Base-by-base conservation (phyloP, 176 grass and related monocot genomes). In the Triticum turgidum region DNA sequence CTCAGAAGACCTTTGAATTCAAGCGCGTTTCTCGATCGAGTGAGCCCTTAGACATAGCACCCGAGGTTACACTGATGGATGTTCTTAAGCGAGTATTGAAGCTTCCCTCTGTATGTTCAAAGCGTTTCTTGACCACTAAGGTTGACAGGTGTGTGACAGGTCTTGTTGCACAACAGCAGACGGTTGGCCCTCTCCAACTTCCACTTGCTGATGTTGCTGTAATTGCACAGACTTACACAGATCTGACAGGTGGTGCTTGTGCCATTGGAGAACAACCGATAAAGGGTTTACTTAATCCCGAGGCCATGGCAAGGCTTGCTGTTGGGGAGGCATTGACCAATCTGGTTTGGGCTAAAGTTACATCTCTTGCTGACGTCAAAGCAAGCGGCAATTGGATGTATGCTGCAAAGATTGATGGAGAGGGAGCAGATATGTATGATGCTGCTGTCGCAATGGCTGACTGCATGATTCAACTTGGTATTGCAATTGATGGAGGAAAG, bases 361-460 rank as follows among this genome's bases (percentile, higher is more conserved):
- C 96, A 78, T 93, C 96, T 20, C 88, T 94, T 70, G 64, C 80
- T 51, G 93, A 98, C 82, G 79, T 98, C 45, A 98, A 98, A 84
- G 93, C 96, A 33, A 95, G 96, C 11, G 93, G 96, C 18, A 98
- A 98, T 44, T 95, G 96, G 91, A 98, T 98, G 96, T 95, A 98
- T 63, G 96, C 96, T 84, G 91, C 96, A 35, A 95, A 98, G 80
- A 84, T 95, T 56, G 93, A 98, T 41, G 96, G 93, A 37, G 91
- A 98, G 88, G 96, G 96, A 45, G 93, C 96, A 25, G 88, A 85
- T 73, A 95, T 94, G 96, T 95, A 98, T 84, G 93, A 89, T 91
- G 91, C 90, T 75, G 96, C 93, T 49, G 88, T 92, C 79, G 88
- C 93, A 63, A 71, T 98, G 64, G 89, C 86, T 61, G 90, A 98